Conservation (phyloP, 148 eudicot genomes). For the Rhododendron ovatum region DNA sequence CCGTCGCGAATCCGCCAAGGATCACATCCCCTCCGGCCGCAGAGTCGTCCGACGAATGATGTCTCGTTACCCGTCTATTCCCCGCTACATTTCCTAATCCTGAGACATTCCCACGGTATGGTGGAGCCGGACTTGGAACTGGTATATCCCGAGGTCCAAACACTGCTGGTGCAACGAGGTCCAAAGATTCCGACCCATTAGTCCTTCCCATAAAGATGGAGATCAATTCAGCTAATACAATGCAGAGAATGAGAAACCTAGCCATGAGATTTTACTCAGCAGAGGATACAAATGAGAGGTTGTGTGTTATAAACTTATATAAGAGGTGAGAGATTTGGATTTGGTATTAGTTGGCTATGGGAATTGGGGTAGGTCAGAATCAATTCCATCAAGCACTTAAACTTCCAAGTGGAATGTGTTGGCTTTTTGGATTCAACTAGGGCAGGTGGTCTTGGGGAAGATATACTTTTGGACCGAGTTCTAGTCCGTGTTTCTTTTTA, state of each 20-base stretch:
- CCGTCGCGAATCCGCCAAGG: slow-evolving; percentile 48
- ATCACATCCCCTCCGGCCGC: slow-evolving; percentile 59
- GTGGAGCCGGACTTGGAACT: slow-evolving; percentile 16
- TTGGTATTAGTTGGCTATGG: neutral
- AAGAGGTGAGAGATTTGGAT: neutral
- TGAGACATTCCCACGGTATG: neutral
- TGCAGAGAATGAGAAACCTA: slow-evolving; percentile 10
- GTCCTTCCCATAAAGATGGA: neutral
- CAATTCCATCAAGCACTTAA: neutral
- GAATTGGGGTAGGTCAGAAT: neutral
- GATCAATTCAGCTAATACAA: neutral
- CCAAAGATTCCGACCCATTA: neutral
- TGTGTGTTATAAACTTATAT: neutral
- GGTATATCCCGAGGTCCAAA: neutral
- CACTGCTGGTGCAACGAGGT: neutral
- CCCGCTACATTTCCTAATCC: neutral
- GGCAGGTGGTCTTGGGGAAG: slow-evolving; percentile 6
- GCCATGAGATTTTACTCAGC: neutral
- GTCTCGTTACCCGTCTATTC: slow-evolving; percentile 7
- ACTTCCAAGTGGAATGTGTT: neutral
- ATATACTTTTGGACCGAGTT: neutral
- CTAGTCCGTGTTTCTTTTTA: no score
- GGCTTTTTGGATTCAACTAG: neutral
- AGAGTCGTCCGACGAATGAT: slow-evolving; percentile 8
- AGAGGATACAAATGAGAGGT: neutral